Conservation (phyloP, 2,329 filamentous ascomycete genomes). For the Cordyceps tenuipes region DNA sequence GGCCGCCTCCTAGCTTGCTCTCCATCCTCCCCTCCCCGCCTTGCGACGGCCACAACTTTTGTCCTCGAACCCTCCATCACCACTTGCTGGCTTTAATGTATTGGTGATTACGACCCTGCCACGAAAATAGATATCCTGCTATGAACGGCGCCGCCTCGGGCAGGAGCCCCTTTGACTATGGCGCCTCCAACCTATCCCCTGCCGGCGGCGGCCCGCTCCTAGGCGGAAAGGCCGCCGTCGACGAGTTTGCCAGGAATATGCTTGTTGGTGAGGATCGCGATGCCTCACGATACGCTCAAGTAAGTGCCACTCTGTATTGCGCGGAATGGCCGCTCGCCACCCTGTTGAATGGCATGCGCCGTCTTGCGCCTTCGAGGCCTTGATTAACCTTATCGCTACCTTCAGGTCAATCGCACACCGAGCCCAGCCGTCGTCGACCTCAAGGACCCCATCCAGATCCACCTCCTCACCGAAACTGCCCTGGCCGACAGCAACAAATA, state of each 20-base stretch:
- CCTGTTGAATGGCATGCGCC: neutral
- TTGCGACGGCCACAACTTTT: constrained; percentile 9
- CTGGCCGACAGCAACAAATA: constrained; percentile 80
- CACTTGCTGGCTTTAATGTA: constrained; percentile 13
- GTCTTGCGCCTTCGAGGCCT: neutral
- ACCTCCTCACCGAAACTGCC: constrained; percentile 88
- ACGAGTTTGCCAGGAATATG: constrained; percentile 51
- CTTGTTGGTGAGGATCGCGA: constrained; percentile 46
- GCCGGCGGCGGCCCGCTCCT: constrained; percentile 21
- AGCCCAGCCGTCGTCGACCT: constrained; percentile 52
- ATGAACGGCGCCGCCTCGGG: constrained; percentile 34
- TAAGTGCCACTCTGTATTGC: constrained; percentile 28
- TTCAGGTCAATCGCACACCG: constrained; percentile 45
- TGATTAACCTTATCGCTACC: neutral
- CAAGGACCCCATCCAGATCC: constrained; percentile 71
- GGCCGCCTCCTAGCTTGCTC: neutral
- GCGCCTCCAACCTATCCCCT: constrained; percentile 24
- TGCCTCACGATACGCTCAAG: constrained; percentile 47
- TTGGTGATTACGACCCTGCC: constrained; percentile 3
- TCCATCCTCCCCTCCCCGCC: neutral
- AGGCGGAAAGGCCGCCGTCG: constrained; percentile 42
- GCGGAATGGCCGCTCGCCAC: neutral
- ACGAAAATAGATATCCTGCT: constrained; percentile 13
- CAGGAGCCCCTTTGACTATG: constrained; percentile 29
- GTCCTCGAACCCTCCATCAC: constrained; percentile 5